These are phyloP conservation scores for Cercis canadensis DNA, from an alignment of 306 rosid species.

Conservation along the genomic window DNA sequence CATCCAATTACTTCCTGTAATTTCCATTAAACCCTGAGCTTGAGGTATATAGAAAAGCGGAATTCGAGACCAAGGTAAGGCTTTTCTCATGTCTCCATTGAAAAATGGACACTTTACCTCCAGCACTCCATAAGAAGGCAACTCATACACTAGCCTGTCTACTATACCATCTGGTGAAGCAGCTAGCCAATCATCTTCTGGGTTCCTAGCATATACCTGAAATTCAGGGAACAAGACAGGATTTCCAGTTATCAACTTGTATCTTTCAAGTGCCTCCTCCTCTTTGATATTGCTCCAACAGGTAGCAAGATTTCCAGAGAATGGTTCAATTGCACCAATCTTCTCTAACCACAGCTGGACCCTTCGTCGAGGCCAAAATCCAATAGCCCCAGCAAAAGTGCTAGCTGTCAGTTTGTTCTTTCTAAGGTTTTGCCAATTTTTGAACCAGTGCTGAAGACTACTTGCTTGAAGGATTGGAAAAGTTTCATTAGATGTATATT, in stretches of 20 bases:
- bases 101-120: constrained; percentile 84
- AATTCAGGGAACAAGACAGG: constrained; percentile 72
- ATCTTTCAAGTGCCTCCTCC: constrained; percentile 87
- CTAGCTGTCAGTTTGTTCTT: constrained; percentile 79
- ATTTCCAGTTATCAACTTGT: constrained; percentile 81
- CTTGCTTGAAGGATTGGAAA: constrained; percentile 52
- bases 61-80: constrained; percentile 72
- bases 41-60: constrained; percentile 79
- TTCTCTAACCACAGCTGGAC: constrained; percentile 83
- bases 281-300: constrained; percentile 88
- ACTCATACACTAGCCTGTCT: constrained; percentile 69
- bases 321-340: constrained; percentile 75
- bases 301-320: constrained; percentile 80
- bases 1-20: constrained; percentile 85
- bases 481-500: constrained; percentile 43
- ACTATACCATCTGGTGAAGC: constrained; percentile 86
- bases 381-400: constrained; percentile 80
- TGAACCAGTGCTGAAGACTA: constrained; percentile 80
- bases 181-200: constrained; percentile 71
- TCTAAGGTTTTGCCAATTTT: constrained; percentile 75
- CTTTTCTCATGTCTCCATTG: constrained; percentile 58
- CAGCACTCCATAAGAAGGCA: constrained; percentile 72
- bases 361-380: constrained; percentile 71
- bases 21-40: constrained; percentile 94
- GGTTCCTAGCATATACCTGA: constrained; percentile 60